Percentiles rank a stretch among this genome's conserved stretches.
Evolutionary conservation across 1,139 yeast genomes (phyloP).

Genomic region (Lodderomyces elongisporus): DNA sequence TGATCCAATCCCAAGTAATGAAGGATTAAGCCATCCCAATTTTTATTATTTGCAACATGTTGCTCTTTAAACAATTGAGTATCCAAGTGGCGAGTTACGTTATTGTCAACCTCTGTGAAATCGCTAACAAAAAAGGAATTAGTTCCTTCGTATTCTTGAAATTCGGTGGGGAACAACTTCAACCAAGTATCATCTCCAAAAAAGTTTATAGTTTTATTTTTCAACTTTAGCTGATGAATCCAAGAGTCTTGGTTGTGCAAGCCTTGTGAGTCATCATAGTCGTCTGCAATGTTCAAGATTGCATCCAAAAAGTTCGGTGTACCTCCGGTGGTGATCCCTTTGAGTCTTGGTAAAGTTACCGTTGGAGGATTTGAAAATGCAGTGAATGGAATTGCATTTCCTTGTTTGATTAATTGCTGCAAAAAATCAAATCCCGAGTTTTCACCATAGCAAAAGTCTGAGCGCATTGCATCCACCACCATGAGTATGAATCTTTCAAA

Average conservation of each 20-base stretch:
- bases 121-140: conserved; percentile 92
- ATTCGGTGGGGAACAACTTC: conserved; percentile 70
- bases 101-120: conserved; percentile 86
- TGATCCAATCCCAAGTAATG: conserved; percentile 95
- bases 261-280: conserved; percentile 69
- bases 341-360: conserved; percentile 72
- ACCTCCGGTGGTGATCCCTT: conserved; percentile 78
- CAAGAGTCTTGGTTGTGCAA: conserved; percentile 79
- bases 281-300: conserved; percentile 88
- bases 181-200: conserved; percentile 99
- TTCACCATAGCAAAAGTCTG: conserved; percentile 76
- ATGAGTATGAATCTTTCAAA: conserved; percentile 70
- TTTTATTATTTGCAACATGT: conserved; percentile 15
- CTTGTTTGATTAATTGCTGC: conserved; percentile 60
- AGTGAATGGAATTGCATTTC: conserved; percentile 79
- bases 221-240: conserved; percentile 59
- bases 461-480: conserved; percentile 89
- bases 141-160: conserved; percentile 75
- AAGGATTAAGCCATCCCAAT: conserved; percentile 83
- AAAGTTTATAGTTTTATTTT: conserved; percentile 56
- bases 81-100: conserved; percentile 84
- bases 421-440: conserved; percentile 53
- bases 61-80: conserved; percentile 33
- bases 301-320: conserved; percentile 82
- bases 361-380: conserved; percentile 89